These are phyloP conservation scores for Pleurotus platypus DNA, from an alignment of 768 basidiomycete genomes.

Conservation along the genomic window DNA sequence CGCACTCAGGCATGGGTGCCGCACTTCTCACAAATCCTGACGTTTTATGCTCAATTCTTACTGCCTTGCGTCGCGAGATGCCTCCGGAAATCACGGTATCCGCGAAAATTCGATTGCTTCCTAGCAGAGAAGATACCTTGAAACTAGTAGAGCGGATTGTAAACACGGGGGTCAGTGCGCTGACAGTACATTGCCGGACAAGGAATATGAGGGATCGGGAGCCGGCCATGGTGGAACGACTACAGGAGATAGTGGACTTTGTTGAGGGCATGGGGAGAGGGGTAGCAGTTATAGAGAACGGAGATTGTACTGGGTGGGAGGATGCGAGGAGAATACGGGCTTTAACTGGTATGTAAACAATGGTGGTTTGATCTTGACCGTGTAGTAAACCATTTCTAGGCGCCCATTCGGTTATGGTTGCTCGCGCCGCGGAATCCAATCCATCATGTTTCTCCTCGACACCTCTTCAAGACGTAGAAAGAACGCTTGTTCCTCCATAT, in stretches of 20 bases:
- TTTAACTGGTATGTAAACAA: constrained; percentile 57
- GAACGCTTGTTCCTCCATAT: constrained; percentile 67
- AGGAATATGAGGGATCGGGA: constrained; percentile 86
- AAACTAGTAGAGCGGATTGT: constrained; percentile 87
- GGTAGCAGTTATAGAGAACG: constrained; percentile 91
- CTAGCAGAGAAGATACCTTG: constrained; percentile 83
- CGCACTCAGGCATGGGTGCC: constrained; percentile 93
- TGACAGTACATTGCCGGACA: constrained; percentile 96
- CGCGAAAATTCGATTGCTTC: constrained; percentile 89
- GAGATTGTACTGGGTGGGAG: constrained; percentile 79
- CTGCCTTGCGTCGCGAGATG: constrained; percentile 67
- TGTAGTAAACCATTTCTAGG: constrained; percentile 31
- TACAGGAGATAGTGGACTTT: constrained; percentile 84
- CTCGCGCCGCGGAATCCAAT: constrained; percentile 91
- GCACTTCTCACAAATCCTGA: constrained; percentile 92
- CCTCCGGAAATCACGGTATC: constrained; percentile 82
- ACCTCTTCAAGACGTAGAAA: constrained; percentile 67
- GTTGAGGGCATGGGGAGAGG: constrained; percentile 71
- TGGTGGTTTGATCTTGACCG: too few relatives aligned
- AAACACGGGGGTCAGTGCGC: constrained; percentile 79
- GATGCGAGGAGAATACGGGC: constrained; percentile 75
- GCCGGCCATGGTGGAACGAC: constrained; percentile 69
- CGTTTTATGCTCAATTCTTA: constrained; percentile 83
- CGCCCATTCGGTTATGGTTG: constrained; percentile 94
- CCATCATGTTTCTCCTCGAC: constrained; percentile 79